Evolutionary conservation across 164 flowering plant genomes (phyloP), one percentile per base, ranked within the genome.

Genomic region (Piper longum): DNA sequence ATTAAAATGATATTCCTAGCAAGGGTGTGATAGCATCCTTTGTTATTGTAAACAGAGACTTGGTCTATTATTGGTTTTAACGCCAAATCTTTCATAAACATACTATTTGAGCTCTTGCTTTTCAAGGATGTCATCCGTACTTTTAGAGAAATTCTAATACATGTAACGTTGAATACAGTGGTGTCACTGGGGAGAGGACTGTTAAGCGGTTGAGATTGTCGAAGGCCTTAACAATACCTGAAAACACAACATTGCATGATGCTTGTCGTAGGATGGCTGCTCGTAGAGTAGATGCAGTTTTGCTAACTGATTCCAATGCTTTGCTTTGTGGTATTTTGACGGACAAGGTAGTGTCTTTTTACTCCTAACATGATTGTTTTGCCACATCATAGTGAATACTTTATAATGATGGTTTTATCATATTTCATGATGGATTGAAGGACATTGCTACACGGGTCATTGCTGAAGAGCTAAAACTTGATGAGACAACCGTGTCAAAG

Each of bases 251-350:
- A 63, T 66, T 95, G 54, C 56, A 61, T 72, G 99, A 91, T 59
- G 99, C 96, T 62, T 95, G 97, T 55, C 88, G 87, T 2, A 77
- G 91, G 66, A 95, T 95, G 99, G 91, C 95, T 77, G 85, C 91
- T 71, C 93, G 96, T 19, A 79, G 83, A 76, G 95, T 95, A 70
- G 99, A 95, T 80, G 99, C 99, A n/a, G 67, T 89, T 44, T 76
- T 95, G 83, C 69, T 95, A 18, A 95, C 97, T 17, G 99, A 95
- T 64, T 91, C 99, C 36, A 91, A 91, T 77, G 97, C 95, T 19
- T 78, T 95, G 65, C 90, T 95, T 62, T 88, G 96, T 76, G 99
- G 99, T 66, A 95, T 95, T 63, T 84, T 95, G 40, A 91, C 99
- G 6, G 97, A 93, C 72, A 93, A 88, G 97, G 99, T 88, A 59